Base-by-base conservation (phyloP, 2,329 filamentous ascomycete genomes). In the Fusarium coicis region DNA sequence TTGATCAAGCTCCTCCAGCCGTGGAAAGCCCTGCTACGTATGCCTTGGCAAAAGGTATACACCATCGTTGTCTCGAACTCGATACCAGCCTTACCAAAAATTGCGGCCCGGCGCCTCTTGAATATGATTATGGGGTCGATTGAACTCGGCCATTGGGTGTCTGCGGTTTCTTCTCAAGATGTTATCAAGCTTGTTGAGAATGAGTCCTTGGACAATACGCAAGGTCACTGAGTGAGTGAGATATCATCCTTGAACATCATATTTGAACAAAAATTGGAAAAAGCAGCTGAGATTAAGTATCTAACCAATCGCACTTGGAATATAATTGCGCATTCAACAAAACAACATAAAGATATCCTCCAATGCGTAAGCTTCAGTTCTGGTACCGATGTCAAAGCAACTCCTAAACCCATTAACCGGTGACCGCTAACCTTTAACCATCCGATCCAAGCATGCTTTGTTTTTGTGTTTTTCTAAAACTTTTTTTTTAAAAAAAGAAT, bases 1-100 rank as follows among this genome's bases (percentile, higher is more conserved):
- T 91, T 60, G 91, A 93, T 85, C 92, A 86, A 77, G 89, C 92
- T 77, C 89, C 91, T 71, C 92, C 26, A 95, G 87, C 82, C 91
- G 93, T 18, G 91, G 91, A 93, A 85, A 94, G 49, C 89, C 92
- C 5, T 93, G 79, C 83, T 85, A 85, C 95, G 92, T 80, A 96
- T 95, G 77, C 89, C 91, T 85, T 94, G 93, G 84, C 52, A 94
- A 85, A 19, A 34, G 8, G 16, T 8, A 23, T 34, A 34, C 47
- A 19, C 8, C 30, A 5, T 50, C 30, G 5, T 34, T 3, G 11
- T 5, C 30, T 50, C 47, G 16, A 50, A 34, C 10, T n/a, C 21
- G 21, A 15, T 50, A 10, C 21, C 30, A 19, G 11, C 18, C 30
- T 18, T 85, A 72, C 91, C 88, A 80, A 34, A 2, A 86, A 93